A percentile compares a stretch with the other conserved stretches of the same genome.
phyloP scores from a whole-genome alignment of 2,329 filamentous ascomycete species.

The Geosmithia flava region DNA sequence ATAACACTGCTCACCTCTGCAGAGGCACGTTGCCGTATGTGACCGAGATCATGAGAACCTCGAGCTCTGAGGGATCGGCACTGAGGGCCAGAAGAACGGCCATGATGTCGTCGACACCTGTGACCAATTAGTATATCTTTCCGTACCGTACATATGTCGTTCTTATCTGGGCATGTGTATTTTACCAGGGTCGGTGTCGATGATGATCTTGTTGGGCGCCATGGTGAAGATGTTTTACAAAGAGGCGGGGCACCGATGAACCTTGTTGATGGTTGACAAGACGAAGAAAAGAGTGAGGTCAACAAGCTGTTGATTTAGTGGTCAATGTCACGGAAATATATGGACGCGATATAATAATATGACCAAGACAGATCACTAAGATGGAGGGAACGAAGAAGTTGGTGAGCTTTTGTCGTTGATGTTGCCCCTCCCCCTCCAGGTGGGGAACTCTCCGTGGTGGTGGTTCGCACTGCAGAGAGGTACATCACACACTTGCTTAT shows the following conservation, averaged over 20 bases:
- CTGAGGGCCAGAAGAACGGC: conserved; percentile 80
- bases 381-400: neutral
- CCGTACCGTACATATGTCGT: no score
- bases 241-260: neutral
- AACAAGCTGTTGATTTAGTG: no score
- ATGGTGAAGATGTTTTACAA: conserved; percentile 23
- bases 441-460: no score
- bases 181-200: conserved; percentile 84
- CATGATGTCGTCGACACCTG: conserved; percentile 81
- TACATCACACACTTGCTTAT: no score
- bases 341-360: no score
- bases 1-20: conserved; percentile 44
- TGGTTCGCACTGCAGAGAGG: no score
- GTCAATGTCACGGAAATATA: no score
- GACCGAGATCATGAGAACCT: conserved; percentile 74
- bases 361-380: no score
- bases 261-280: no score
- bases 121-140: neutral
- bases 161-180: neutral
- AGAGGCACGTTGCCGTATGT: conserved; percentile 92
- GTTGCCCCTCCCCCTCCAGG: no score
- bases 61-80: conserved; percentile 69
- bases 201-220: conserved; percentile 70
- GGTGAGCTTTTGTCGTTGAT: no score
- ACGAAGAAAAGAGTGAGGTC: no score